These are phyloP conservation scores for Salvia hispanica DNA, from an alignment of 257 asterid species.

Conservation along the genomic window DNA sequence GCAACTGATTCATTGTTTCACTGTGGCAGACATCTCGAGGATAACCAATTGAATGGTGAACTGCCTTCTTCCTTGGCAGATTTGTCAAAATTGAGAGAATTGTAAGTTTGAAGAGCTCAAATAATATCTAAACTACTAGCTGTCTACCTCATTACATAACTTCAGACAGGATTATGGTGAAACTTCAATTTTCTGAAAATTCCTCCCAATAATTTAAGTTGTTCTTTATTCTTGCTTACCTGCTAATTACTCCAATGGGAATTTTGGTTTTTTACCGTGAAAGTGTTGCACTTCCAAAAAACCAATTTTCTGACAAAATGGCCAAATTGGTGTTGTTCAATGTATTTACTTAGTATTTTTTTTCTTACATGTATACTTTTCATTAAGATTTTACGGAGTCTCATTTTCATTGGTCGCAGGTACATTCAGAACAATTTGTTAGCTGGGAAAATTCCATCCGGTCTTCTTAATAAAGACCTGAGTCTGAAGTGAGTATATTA, in stretches of 20 bases:
- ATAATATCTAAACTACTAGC: background rate
- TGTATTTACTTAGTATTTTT: background rate
- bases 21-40: slow-evolving; percentile 77
- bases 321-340: background rate
- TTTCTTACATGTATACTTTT: background rate
- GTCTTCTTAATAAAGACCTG: slow-evolving; percentile 63
- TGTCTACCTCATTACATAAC: background rate
- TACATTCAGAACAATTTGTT: slow-evolving; percentile 78
- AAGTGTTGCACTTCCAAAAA: background rate
- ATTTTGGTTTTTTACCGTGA: background rate
- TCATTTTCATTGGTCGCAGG: slow-evolving; percentile 50
- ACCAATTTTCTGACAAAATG: slow-evolving; percentile 12
- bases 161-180: background rate
- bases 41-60: slow-evolving; percentile 73
- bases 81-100: slow-evolving; percentile 70
- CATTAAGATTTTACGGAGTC: slow-evolving; percentile 9
- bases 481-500: slow-evolving; percentile 68
- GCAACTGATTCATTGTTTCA: slow-evolving; percentile 27
- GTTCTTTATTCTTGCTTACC: slow-evolving; percentile 11
- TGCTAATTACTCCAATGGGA: slow-evolving; percentile 2
- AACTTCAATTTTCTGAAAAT: background rate
- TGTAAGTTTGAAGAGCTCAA: slow-evolving; percentile 62
- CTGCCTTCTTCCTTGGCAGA: slow-evolving; percentile 70
- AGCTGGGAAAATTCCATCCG: slow-evolving; percentile 69
- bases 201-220: background rate